Conservation (phyloP, 176 grass and related monocot genomes). For the Carex scoparia region DNA sequence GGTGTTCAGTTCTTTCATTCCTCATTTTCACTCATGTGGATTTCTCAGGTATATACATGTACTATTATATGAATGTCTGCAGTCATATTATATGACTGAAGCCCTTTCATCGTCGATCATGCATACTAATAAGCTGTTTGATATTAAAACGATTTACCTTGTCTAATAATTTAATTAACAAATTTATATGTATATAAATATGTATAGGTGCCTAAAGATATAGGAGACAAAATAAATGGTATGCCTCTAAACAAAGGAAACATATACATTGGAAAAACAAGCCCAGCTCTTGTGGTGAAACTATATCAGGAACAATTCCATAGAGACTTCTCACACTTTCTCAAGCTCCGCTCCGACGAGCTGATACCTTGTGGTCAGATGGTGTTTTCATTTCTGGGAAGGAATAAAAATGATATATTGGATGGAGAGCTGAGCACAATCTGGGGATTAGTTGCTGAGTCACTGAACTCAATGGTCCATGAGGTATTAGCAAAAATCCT, state of each 20-base stretch:
- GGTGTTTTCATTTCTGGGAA: conserved; percentile 34
- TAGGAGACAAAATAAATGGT: no score
- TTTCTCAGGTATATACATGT: conserved; percentile 42
- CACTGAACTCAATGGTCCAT: neutral
- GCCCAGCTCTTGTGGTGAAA: neutral
- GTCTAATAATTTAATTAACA: no score
- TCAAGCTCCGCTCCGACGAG: conserved; percentile 32
- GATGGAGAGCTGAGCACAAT: neutral
- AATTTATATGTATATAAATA: neutral
- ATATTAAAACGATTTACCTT: no score
- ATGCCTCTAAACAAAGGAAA: conserved; percentile 27
- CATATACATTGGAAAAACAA: conserved; percentile 33
- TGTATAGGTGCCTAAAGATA: conserved; percentile 22
- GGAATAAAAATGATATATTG: neutral
- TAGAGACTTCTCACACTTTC: conserved; percentile 39
- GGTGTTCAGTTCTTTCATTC: conserved; percentile 66
- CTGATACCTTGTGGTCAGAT: conserved; percentile 27
- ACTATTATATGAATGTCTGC: no score
- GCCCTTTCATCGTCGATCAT: no score
- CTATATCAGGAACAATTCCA: conserved; percentile 26
- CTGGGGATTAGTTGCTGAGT: neutral
- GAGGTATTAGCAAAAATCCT: no score
- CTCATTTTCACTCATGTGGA: conserved; percentile 52
- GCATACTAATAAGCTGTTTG: no score
- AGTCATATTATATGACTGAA: no score